Evolutionary conservation across 805 yeast genomes (phyloP).

Genomic region (Teunomyces kruisii): DNA sequence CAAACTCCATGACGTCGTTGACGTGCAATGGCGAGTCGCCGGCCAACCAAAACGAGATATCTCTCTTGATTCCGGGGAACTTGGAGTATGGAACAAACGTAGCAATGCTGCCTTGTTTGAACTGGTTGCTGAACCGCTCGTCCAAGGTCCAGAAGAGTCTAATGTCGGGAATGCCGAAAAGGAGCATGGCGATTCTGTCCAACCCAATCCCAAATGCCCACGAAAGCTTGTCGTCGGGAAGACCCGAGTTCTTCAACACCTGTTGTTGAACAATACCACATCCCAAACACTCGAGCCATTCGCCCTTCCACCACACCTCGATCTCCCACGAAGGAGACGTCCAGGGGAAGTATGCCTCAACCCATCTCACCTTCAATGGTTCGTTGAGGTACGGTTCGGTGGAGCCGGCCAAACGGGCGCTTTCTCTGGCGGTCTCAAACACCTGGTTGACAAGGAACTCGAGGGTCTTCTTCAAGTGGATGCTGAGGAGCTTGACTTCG

Average conservation of each 20-base stretch:
- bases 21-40: constrained; percentile 55
- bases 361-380: constrained; percentile 89
- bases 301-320: constrained; percentile 98
- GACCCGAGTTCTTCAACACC: constrained; percentile 72
- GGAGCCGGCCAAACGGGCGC: constrained; percentile 61
- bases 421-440: constrained; percentile 66
- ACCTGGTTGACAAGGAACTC: constrained; percentile 82
- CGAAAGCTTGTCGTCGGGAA: constrained; percentile 60
- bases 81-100: constrained; percentile 87
- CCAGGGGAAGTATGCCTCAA: constrained; percentile 96
- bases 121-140: constrained; percentile 73
- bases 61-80: constrained; percentile 84
- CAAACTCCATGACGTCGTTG: constrained; percentile 92
- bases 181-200: constrained; percentile 92
- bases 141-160: constrained; percentile 89
- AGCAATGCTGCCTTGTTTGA: constrained; percentile 59
- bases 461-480: constrained; percentile 81
- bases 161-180: constrained; percentile 94
- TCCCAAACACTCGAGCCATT: constrained; percentile 97
- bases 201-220: constrained; percentile 99
- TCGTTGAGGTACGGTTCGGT: constrained; percentile 58
- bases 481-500: constrained; percentile 68
- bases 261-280: constrained; percentile 86
- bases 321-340: constrained; percentile 98
- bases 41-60: constrained; percentile 90